Conservation (phyloP, 2,329 filamentous ascomycete species). For the Myriosclerotinia duriaeana region DNA sequence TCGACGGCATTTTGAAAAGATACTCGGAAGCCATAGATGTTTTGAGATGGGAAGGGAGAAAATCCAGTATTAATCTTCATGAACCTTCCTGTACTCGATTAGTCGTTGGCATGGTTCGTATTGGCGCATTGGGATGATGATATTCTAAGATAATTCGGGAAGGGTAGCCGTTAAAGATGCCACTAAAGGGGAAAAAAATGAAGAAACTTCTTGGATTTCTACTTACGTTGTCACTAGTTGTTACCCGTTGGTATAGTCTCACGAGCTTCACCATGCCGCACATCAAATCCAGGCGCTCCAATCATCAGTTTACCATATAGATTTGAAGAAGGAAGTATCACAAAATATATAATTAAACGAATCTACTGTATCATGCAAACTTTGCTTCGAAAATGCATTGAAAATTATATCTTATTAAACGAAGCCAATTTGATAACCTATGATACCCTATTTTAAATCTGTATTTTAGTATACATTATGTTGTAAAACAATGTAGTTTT, state of each 20-base stretch:
- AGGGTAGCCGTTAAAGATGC: conserved; percentile 16
- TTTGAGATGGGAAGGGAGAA: neutral
- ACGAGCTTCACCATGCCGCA: neutral
- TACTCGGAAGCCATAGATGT: neutral
- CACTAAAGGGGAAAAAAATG: neutral
- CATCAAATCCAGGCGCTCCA: conserved; percentile 13
- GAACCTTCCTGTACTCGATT: neutral
- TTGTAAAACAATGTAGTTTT: no score
- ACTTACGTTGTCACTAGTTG: conserved; percentile 8
- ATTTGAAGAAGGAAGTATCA: no score
- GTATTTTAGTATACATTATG: no score
- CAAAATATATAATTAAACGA: no score
- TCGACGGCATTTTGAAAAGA: conserved; percentile 7
- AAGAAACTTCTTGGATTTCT: conserved; percentile 14
- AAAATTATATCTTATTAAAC: neutral
- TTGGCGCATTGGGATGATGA: conserved; percentile 1
- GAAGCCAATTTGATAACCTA: no score
- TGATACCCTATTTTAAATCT: no score
- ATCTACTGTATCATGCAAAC: no score
- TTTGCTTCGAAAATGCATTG: no score
- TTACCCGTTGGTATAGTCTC: conserved; percentile 15
- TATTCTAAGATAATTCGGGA: conserved; percentile 15
- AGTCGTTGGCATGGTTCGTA: conserved; percentile 1
- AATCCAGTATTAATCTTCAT: conserved; percentile 6
- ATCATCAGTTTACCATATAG: neutral